Evolutionary conservation across 345 rosid species (phyloP).

Genomic region (Corymbia maculata): DNA sequence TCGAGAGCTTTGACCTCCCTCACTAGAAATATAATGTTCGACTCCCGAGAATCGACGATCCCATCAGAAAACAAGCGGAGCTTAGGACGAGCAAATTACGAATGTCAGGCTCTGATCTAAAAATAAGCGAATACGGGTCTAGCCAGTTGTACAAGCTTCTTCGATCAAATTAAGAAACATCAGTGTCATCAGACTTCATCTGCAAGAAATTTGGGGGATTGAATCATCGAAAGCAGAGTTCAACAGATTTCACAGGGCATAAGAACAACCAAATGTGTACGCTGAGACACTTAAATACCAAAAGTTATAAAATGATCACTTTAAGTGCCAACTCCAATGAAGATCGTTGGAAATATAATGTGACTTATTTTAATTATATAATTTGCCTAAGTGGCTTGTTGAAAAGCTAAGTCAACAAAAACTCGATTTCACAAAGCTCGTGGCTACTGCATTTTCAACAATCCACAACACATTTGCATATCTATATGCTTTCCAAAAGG

Average conservation of each 20-base stretch:
- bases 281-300: no score
- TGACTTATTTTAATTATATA: no score
- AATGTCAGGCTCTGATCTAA: background rate
- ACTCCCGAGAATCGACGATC: background rate
- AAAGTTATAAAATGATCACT: no score
- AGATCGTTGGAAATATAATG: no score
- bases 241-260: background rate
- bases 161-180: background rate
- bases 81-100: background rate
- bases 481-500: background rate
- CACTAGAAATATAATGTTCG: background rate
- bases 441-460: background rate
- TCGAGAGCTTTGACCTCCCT: slow-evolving; percentile 30
- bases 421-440: no score
- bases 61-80: background rate
- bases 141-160: background rate
- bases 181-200: background rate
- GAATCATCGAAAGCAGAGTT: background rate
- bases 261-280: no score
- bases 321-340: no score
- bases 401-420: no score
- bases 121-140: background rate
- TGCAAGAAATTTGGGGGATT: background rate
- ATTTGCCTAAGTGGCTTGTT: no score
- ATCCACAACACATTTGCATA: background rate